Base-by-base conservation (phyloP, 1,284 basidiomycete genomes). In the Sanghuangporus weigelae region DNA sequence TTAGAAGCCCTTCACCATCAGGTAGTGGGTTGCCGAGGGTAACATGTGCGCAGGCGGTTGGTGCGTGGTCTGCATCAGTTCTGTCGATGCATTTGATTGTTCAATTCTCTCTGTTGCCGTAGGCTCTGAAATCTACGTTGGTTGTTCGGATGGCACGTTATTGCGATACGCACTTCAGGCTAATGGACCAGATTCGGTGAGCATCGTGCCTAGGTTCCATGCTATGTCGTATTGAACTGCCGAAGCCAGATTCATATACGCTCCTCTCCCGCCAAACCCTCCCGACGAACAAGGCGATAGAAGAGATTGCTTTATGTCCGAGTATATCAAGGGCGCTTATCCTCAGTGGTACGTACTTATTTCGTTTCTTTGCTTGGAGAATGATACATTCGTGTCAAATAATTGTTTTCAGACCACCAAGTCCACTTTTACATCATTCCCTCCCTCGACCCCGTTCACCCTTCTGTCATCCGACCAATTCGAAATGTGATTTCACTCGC, bases 351-450 rank as follows among this genome's bases (percentile, higher is more conserved):
- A 73, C 66, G 73, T 70, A 54, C 67, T 48, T 10, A 7, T 46
- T 31, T 23, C 40, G n/a, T 12, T 19, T 12, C 12, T 57, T 8
- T 19, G 8, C 14, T n/a, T 54, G 4, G 7, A 31, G n/a, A 10
- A 36, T 54, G 5, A 19, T 46, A 2, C 16, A 14, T n/a, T 46
- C 16, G 12, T 1, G 16, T 46, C 12, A 11, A 12, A 7, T n/a
- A 46, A n/a, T n/a, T 7, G 7, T 16, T 38, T 31, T 51, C 69
- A 90, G 95, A 94, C 68, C 85, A 83, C 61, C 89, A 91, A 65
- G 75, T 96, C 2, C 84, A 91, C 70, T 88, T 95, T 69, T 92
- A 93, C 69, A 82, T 84, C 0, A 77, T 95, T 1, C 94, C 94
- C 0, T 83, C 85, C 2, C 81, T 96, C 26, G 90, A 95, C 66